phyloP scores from a whole-genome alignment of 352 stramenopile genomes.

The Phytophthora cactorum region DNA sequence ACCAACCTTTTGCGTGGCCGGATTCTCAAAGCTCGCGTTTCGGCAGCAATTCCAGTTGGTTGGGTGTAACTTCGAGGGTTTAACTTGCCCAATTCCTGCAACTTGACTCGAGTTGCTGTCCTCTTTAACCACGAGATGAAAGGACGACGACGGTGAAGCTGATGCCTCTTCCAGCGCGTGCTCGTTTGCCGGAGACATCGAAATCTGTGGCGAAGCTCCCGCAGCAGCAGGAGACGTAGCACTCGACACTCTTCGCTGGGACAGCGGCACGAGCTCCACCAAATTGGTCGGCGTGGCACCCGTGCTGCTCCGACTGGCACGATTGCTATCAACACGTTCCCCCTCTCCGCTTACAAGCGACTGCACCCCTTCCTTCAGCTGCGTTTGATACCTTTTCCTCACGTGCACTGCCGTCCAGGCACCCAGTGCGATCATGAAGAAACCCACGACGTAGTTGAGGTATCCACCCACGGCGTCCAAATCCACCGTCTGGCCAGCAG shows the following conservation, averaged over 20 bases:
- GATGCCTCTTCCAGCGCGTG: conserved; percentile 1
- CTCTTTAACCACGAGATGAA: conserved; percentile 31
- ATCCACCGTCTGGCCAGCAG: conserved; percentile 49
- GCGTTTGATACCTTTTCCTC: conserved; percentile 54
- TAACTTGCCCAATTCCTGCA: conserved; percentile 3
- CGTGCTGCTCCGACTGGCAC: conserved; percentile 17
- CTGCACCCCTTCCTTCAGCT: conserved; percentile 46
- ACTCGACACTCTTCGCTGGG: conserved; percentile 21
- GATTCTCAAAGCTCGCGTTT: conserved; percentile 55
- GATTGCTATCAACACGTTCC: conserved; percentile 1
- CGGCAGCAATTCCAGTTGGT: conserved; percentile 38
- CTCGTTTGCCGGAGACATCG: conserved; percentile 9
- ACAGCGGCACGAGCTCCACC: conserved; percentile 32
- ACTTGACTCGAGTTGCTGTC: conserved; percentile 12
- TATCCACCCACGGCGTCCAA: conserved; percentile 65
- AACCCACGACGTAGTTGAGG: conserved; percentile 75
- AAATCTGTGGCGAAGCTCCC: conserved; percentile 2
- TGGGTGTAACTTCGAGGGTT: conserved; percentile 20
- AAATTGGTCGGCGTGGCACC: conserved; percentile 25
- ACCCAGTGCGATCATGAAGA: conserved; percentile 82
- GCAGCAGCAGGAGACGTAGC: conserved; percentile 7
- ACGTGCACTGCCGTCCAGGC: conserved; percentile 61
- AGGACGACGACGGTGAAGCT: conserved; percentile 28
- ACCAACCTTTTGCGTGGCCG: conserved; percentile 45
- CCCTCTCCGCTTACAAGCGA: conserved; percentile 8